Evolutionary conservation across 805 yeast genomes (phyloP).

Genomic region (Ogataea methylovora): DNA sequence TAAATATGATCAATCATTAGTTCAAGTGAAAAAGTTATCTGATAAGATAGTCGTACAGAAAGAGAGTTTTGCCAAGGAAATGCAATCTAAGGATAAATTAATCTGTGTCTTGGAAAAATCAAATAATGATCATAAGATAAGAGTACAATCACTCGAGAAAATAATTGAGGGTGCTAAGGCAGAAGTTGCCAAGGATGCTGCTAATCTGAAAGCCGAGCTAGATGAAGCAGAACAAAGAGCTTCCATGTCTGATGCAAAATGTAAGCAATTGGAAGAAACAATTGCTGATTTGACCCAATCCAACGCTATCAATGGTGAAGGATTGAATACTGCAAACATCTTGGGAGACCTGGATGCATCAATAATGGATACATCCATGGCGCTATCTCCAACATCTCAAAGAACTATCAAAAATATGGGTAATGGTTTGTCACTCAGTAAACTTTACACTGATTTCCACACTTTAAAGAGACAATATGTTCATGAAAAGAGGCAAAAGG

Average conservation of each 20-base stretch:
- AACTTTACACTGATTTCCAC: conserved; percentile 57
- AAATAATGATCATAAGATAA: conserved; percentile 39
- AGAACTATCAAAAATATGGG: conserved; percentile 34
- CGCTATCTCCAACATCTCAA: conserved; percentile 51
- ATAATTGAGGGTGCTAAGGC: conserved; percentile 33
- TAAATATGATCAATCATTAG: conserved; percentile 34
- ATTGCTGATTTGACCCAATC: conserved; percentile 34
- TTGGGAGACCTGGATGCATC: conserved; percentile 12
- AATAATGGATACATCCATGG: conserved; percentile 10
- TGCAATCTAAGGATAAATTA: conserved; percentile 54
- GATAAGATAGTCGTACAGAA: conserved; percentile 35
- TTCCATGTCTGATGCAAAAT: conserved; percentile 27
- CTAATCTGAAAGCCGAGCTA: conserved; percentile 27
- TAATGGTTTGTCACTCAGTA: conserved; percentile 53
- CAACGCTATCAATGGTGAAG: conserved; percentile 2
- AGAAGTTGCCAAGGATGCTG: conserved; percentile 30
- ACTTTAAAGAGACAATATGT: conserved; percentile 58
- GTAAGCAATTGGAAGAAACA: conserved; percentile 35
- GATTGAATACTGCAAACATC: conserved; percentile 1
- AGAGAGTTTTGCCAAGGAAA: conserved; percentile 48
- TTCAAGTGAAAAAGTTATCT: conserved; percentile 39
- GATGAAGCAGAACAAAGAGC: conserved; percentile 29
- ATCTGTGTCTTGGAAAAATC: conserved; percentile 48
- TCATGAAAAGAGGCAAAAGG: conserved; percentile 65
- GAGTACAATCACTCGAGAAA: conserved; percentile 48